A percentile compares a stretch with the other conserved stretches of the same genome.
These are phyloP conservation scores for Flaveria bidentis DNA, from an alignment of 129 eudicot genomes.

Conservation along the genomic window DNA sequence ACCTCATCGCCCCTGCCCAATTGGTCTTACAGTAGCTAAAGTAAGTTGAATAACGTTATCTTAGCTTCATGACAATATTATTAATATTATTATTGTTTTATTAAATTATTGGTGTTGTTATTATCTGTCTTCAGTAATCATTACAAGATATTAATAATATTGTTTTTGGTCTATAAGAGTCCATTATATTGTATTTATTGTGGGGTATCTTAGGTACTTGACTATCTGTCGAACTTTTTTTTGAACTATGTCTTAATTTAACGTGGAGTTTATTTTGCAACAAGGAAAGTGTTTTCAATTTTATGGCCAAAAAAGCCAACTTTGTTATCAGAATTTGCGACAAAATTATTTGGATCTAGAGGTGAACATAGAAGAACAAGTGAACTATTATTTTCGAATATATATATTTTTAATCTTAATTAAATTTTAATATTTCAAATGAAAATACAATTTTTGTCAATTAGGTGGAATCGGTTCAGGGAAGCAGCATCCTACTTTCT, in stretches of 20 bases:
- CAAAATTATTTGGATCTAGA: conserved; percentile 5
- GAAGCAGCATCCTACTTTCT: conserved; percentile 67
- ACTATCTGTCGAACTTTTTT: neutral
- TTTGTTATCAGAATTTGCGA: conserved; percentile 1
- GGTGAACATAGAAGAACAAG: neutral
- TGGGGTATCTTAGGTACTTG: neutral
- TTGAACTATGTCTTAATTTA: too few species aligned
- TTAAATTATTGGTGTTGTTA: neutral
- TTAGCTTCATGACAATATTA: neutral
- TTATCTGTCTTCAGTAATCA: neutral
- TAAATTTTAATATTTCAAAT: neutral
- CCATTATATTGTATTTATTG: neutral
- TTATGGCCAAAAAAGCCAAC: neutral
- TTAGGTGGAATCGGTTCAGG: conserved; percentile 81
- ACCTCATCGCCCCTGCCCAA: conserved; percentile 97
- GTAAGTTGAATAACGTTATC: conserved; percentile 25
- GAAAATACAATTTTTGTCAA: neutral
- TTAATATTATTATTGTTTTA: neutral
- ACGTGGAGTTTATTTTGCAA: neutral
- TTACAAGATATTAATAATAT: neutral
- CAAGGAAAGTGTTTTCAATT: neutral
- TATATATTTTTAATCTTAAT: neutral
- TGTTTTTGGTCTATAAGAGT: neutral
- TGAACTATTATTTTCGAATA: neutral
- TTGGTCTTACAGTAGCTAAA: conserved; percentile 97